A percentile compares a stretch with the other conserved stretches of the same genome.
phyloP scores from a whole-genome alignment of 768 basidiomycete species.

The Tulasnella calospora region DNA sequence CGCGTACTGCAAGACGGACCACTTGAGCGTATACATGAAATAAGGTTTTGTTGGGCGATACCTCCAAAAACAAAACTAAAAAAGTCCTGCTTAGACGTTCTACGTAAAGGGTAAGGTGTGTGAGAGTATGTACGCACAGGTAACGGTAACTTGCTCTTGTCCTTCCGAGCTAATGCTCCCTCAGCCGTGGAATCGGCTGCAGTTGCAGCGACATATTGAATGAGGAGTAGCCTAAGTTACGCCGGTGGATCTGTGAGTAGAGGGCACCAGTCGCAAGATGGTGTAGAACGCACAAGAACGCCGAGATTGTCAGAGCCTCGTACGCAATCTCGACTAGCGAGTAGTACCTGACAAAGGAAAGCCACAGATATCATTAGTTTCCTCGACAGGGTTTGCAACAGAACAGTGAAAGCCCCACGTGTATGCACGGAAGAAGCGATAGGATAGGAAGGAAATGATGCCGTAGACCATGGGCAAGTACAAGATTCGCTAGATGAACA shows the following conservation, averaged over 20 bases:
- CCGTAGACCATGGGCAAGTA: slow-evolving; percentile 77
- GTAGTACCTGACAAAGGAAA: slow-evolving; percentile 40
- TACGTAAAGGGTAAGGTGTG: not conserved
- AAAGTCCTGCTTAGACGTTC: not conserved
- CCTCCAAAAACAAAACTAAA: slow-evolving; percentile 73
- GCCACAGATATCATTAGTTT: not conserved
- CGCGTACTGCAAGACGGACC: slow-evolving; percentile 86
- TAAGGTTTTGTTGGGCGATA: slow-evolving; percentile 83
- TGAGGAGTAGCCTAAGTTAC: slow-evolving; percentile 58
- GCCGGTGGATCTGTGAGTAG: slow-evolving; percentile 5
- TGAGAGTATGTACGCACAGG: slow-evolving; percentile 46
- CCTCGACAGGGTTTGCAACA: not conserved
- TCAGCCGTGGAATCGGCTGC: slow-evolving; percentile 57
- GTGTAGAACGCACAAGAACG: slow-evolving; percentile 62
- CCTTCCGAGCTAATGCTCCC: slow-evolving; percentile 69
- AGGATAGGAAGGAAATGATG: slow-evolving; percentile 79
- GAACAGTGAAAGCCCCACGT: slow-evolving; percentile 36
- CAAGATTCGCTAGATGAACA: slow-evolving; percentile 48
- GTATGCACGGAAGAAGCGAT: slow-evolving; percentile 75
- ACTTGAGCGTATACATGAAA: slow-evolving; percentile 86
- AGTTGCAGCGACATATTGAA: slow-evolving; percentile 77
- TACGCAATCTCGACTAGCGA: slow-evolving; percentile 44
- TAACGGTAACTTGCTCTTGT: slow-evolving; percentile 66
- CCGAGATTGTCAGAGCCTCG: slow-evolving; percentile 75
- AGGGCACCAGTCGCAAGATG: not conserved